A percentile compares a stretch with the other conserved stretches of the same genome.
These are phyloP conservation scores for Immersiporthe knoxdaviesiana DNA, from an alignment of 2,329 filamentous ascomycete genomes.

Conservation along the genomic window DNA sequence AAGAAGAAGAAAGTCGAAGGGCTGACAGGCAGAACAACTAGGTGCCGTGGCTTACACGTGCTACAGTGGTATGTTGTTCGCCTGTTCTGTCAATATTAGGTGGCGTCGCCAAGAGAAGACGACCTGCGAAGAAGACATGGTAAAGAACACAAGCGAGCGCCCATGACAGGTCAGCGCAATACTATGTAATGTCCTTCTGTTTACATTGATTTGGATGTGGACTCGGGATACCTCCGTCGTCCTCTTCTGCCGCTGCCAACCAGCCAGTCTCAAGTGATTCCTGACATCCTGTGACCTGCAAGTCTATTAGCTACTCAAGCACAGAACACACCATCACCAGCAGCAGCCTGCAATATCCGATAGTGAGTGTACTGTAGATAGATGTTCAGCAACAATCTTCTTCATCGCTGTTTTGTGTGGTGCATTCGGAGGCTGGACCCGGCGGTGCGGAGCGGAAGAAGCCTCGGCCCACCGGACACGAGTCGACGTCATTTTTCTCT, in stretches of 20 bases:
- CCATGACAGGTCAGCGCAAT: background rate
- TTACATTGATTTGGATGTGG: too few relatives aligned
- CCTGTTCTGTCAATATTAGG: background rate
- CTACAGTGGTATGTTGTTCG: background rate
- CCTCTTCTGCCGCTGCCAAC: too few relatives aligned
- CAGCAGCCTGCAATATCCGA: too few relatives aligned
- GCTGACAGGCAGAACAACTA: too few relatives aligned
- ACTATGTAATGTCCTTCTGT: too few relatives aligned
- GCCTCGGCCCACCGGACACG: background rate
- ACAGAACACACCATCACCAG: too few relatives aligned
- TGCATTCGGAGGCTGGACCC: background rate
- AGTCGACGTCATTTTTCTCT: background rate
- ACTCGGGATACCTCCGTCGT: too few relatives aligned
- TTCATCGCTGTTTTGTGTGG: background rate
- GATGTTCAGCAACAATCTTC: background rate
- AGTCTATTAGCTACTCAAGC: too few relatives aligned
- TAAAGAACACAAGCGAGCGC: background rate
- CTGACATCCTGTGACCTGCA: too few relatives aligned
- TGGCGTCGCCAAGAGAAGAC: background rate
- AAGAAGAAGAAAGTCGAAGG: too few relatives aligned
- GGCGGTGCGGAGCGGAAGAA: background rate
- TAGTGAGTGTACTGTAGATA: too few relatives aligned
- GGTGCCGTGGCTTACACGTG: background rate
- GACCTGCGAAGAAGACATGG: background rate
- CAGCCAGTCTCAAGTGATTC: too few relatives aligned